Conservation (phyloP, 108 stramenopile species). For the Pseudonitzschia delicatissima region DNA sequence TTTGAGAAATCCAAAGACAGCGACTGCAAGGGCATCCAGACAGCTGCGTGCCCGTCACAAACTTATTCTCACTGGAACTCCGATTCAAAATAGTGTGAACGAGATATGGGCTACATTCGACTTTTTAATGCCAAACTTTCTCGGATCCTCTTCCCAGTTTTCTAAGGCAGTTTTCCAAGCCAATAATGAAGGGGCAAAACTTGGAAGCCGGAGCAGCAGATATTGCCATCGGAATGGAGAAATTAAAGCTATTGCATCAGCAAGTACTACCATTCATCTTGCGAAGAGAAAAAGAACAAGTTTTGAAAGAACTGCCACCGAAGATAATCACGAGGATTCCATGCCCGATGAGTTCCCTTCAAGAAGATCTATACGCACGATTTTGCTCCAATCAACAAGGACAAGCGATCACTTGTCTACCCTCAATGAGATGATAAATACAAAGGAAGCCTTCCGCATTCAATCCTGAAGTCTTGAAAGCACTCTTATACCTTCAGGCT, state of each 20-base stretch:
- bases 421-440: slow-evolving; percentile 14
- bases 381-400: slow-evolving; percentile 39
- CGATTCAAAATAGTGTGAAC: slow-evolving; percentile 95
- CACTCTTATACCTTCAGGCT: slow-evolving; percentile 78
- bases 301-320: slow-evolving; percentile 93
- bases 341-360: slow-evolving; percentile 70
- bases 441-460: slow-evolving; percentile 21
- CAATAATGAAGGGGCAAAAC: slow-evolving; percentile 68
- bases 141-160: slow-evolving; percentile 77
- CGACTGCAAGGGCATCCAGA: slow-evolving; percentile 82
- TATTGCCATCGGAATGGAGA: slow-evolving; percentile 56
- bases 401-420: slow-evolving; percentile 42
- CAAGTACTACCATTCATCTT: slow-evolving; percentile 93
- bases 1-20: slow-evolving; percentile 89
- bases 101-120: slow-evolving; percentile 98
- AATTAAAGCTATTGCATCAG: slow-evolving; percentile 88
- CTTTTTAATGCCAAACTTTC: slow-evolving; percentile 95
- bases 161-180: slow-evolving; percentile 81
- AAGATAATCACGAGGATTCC: slow-evolving; percentile 87
- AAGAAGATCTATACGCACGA: slow-evolving; percentile 54
- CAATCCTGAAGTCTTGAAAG: slow-evolving; percentile 54
- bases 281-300: slow-evolving; percentile 89
- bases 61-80: slow-evolving; percentile 90
- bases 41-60: slow-evolving; percentile 63
- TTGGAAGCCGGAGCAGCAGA: slow-evolving; percentile 55